A percentile compares a stretch with the other conserved stretches of the same genome.
These are phyloP conservation scores for Rosa lucieae DNA, from an alignment of 306 rosid genomes.

Conservation along the genomic window DNA sequence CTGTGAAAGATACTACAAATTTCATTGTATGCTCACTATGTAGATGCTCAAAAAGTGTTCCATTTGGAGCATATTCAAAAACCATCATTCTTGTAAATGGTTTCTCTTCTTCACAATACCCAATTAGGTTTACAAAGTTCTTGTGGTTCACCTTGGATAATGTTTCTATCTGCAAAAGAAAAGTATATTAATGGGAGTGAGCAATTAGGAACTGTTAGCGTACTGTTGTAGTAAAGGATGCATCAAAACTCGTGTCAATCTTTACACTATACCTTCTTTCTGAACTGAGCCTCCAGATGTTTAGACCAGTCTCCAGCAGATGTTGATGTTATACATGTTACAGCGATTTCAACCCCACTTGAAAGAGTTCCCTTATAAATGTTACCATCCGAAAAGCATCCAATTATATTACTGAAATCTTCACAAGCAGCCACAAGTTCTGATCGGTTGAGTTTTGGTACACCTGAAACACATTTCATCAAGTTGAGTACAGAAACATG, in stretches of 20 bases:
- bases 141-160: slow-evolving; percentile 85
- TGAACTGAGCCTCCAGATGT: slow-evolving; percentile 58
- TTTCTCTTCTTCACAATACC: slow-evolving; percentile 76
- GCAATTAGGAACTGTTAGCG: slow-evolving; percentile 21
- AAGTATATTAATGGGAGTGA: not conserved
- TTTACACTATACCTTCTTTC: slow-evolving; percentile 58
- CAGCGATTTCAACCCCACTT: slow-evolving; percentile 95
- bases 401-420: slow-evolving; percentile 91
- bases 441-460: slow-evolving; percentile 74
- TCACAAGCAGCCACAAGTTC: slow-evolving; percentile 88
- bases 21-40: slow-evolving; percentile 55
- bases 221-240: not conserved
- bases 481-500: not conserved
- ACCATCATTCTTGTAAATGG: slow-evolving; percentile 98
- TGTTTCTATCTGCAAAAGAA: slow-evolving; percentile 56
- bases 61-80: slow-evolving; percentile 96
- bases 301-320: slow-evolving; percentile 69
- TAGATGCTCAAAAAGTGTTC: slow-evolving; percentile 87
- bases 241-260: slow-evolving; percentile 2
- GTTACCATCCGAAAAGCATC: slow-evolving; percentile 52
- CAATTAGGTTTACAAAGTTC: slow-evolving; percentile 82
- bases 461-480: slow-evolving; percentile 51
- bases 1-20: not conserved
- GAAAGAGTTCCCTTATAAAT: slow-evolving; percentile 92
- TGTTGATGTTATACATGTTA: slow-evolving; percentile 50